Percentiles rank a stretch among this genome's conserved stretches.
These are phyloP conservation scores for Bocquillonia castaneifolia DNA, from an alignment of 441 rosid species.

Conservation along the genomic window DNA sequence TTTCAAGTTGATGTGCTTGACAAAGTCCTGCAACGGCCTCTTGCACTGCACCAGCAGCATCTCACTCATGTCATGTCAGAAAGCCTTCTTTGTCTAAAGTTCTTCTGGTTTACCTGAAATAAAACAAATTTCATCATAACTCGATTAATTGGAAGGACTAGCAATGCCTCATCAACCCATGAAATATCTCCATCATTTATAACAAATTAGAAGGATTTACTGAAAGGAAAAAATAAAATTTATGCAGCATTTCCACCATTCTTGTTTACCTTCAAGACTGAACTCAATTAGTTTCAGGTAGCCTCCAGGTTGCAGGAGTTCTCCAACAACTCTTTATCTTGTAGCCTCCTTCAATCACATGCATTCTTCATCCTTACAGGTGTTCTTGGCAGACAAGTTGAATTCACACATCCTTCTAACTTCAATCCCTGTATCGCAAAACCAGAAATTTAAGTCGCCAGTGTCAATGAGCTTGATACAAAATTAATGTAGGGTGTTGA, in stretches of 20 bases:
- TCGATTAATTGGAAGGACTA: too few relatives aligned
- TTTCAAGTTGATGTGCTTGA: too few relatives aligned
- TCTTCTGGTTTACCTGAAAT: too few relatives aligned
- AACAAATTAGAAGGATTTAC: too few relatives aligned
- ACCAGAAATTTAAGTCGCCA: background rate
- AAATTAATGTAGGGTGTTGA: background rate
- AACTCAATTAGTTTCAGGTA: background rate
- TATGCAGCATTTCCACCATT: background rate
- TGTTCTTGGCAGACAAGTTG: slow-evolving; percentile 55
- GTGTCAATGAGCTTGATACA: background rate
- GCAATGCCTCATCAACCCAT: too few relatives aligned
- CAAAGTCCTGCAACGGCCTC: too few relatives aligned
- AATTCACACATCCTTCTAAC: slow-evolving; percentile 47
- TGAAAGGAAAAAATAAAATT: too few relatives aligned
- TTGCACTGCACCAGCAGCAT: too few relatives aligned
- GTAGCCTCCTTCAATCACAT: background rate
- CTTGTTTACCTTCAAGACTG: background rate
- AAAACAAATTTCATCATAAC: too few relatives aligned
- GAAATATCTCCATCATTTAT: too few relatives aligned
- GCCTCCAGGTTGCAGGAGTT: background rate
- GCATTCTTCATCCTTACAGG: slow-evolving; percentile 23
- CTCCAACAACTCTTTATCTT: background rate
- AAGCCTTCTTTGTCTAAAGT: too few relatives aligned
- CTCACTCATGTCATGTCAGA: too few relatives aligned
- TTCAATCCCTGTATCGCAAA: slow-evolving; percentile 31